These are phyloP conservation scores for Malassezia caprae DNA, from an alignment of 1,284 basidiomycete genomes.

Conservation along the genomic window DNA sequence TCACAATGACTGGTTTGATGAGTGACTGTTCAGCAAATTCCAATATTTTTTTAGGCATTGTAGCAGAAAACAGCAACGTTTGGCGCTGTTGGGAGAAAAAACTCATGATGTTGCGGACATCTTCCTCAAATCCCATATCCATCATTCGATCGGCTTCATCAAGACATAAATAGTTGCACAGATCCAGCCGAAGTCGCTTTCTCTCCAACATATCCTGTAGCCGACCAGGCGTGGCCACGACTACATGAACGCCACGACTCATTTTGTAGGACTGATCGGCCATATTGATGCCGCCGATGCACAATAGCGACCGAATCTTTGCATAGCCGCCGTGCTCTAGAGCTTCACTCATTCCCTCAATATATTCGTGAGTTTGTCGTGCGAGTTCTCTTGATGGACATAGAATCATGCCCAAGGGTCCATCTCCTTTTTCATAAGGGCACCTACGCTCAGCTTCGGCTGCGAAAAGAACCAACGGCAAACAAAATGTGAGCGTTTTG, in stretches of 20 bases:
- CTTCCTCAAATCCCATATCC: slow-evolving; percentile 96
- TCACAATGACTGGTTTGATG: slow-evolving; percentile 83
- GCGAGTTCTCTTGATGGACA: slow-evolving; percentile 53
- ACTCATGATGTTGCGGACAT: slow-evolving; percentile 95
- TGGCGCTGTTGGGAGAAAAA: slow-evolving; percentile 95
- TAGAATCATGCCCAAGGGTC: slow-evolving; percentile 84
- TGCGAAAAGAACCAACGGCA: slow-evolving; percentile 59
- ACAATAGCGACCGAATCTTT: slow-evolving; percentile 62
- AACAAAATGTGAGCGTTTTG: slow-evolving; percentile 51
- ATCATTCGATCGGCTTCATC: slow-evolving; percentile 99
- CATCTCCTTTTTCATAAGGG: slow-evolving; percentile 82
- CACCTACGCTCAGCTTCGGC: slow-evolving; percentile 74
- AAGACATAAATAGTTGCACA: slow-evolving; percentile 74
- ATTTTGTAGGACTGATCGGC: slow-evolving; percentile 83
- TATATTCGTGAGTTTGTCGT: slow-evolving; percentile 83
- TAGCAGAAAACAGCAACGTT: slow-evolving; percentile 92
- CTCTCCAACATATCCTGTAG: slow-evolving; percentile 63
- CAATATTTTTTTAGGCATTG: slow-evolving; percentile 97
- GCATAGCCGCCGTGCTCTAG: slow-evolving; percentile 77
- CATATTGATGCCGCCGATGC: slow-evolving; percentile 97
- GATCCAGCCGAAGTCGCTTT: slow-evolving; percentile 76
- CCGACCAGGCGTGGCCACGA: slow-evolving; percentile 63
- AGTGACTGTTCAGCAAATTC: slow-evolving; percentile 94
- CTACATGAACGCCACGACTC: slow-evolving; percentile 82
- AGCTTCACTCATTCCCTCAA: slow-evolving; percentile 71